A percentile compares a stretch with the other conserved stretches of the same genome.
Evolutionary conservation across 2,329 filamentous ascomycete species (phyloP).

Genomic region (Trichoderma sp.): DNA sequence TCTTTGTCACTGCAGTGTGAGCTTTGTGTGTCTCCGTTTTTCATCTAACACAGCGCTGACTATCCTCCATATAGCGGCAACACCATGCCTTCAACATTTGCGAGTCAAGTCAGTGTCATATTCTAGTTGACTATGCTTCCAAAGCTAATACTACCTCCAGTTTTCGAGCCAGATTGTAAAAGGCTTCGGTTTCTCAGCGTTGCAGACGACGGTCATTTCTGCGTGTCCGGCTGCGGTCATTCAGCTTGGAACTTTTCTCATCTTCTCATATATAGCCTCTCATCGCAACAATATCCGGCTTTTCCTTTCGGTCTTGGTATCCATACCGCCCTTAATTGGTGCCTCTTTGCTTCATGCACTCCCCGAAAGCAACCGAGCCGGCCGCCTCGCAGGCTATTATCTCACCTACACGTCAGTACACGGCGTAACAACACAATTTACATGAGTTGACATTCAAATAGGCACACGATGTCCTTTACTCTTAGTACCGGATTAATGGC

Average conservation of each 20-base stretch:
- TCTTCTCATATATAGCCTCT: background rate
- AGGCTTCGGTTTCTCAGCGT: background rate
- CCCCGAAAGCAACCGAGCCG: background rate
- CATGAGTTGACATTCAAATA: background rate
- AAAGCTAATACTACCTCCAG: background rate
- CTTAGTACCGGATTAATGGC: background rate
- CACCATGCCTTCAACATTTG: background rate
- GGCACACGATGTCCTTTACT: background rate
- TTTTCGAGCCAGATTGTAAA: background rate
- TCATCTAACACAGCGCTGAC: background rate
- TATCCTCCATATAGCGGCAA: background rate
- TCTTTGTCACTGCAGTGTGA: background rate
- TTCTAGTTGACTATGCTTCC: accelerated
- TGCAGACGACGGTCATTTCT: background rate
- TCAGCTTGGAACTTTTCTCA: background rate
- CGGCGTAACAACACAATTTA: background rate
- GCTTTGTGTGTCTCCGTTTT: background rate
- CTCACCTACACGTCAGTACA: background rate
- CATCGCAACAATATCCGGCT: background rate
- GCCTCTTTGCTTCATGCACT: background rate
- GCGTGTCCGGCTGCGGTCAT: background rate
- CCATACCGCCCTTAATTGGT: background rate
- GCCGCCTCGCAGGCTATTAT: background rate
- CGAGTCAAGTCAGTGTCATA: background rate
- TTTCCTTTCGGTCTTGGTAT: background rate